Percentiles rank a stretch among this genome's conserved stretches.
phyloP scores from a whole-genome alignment of 768 basidiomycete species.

The Megacollybia marginata region DNA sequence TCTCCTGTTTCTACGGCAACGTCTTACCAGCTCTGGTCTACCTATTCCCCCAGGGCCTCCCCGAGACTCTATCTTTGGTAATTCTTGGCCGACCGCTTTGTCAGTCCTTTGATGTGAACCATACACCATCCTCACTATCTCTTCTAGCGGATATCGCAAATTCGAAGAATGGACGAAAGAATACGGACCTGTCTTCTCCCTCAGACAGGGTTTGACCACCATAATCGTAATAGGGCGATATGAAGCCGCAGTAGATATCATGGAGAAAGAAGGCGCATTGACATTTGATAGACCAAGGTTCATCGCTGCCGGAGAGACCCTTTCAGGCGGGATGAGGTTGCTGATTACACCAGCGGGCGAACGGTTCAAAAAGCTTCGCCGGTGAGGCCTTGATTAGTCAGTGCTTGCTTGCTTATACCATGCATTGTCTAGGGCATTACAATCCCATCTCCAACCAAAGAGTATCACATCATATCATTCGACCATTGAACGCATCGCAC shows the following conservation, averaged over 20 bases:
- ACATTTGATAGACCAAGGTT: conserved; percentile 48
- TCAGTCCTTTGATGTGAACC: conserved; percentile 20
- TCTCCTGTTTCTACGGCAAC: conserved; percentile 21
- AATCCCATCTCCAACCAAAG: conserved; percentile 7
- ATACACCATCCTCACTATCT: conserved; percentile 38
- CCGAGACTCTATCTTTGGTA: not conserved
- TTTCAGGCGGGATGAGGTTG: conserved; percentile 52
- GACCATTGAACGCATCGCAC: conserved; percentile 14
- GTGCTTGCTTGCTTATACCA: not conserved
- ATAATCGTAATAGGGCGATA: conserved; percentile 42
- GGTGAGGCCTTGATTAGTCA: conserved; percentile 20
- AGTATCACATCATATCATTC: conserved; percentile 2
- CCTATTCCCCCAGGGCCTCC: conserved; percentile 3
- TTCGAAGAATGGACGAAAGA: conserved; percentile 54
- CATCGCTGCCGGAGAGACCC: conserved; percentile 52
- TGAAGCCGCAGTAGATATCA: conserved; percentile 54
- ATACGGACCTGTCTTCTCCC: conserved; percentile 54
- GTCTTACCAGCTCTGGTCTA: conserved; percentile 8
- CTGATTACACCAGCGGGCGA: conserved; percentile 51
- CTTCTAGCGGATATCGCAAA: conserved; percentile 37
- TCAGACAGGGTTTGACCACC: conserved; percentile 40
- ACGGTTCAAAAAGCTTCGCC: conserved; percentile 53
- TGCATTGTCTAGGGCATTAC: not conserved
- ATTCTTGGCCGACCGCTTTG: not conserved
- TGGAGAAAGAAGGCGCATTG: conserved; percentile 58